These are phyloP conservation scores for Nymphaea thermarum DNA, from an alignment of 164 flowering plant species.

Conservation along the genomic window DNA sequence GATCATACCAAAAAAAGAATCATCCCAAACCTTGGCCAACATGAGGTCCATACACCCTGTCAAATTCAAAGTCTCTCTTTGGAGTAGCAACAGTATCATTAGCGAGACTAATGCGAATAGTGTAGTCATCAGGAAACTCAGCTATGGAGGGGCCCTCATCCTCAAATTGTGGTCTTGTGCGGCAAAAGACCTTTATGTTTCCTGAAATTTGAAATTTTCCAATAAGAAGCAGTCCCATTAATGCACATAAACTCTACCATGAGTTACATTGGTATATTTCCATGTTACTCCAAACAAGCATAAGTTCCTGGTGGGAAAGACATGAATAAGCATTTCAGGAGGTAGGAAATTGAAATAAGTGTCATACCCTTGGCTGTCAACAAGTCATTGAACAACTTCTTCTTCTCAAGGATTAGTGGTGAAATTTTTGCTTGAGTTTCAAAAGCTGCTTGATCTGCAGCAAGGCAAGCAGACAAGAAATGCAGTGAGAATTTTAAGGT, in stretches of 20 bases:
- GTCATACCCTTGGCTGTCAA: conserved; percentile 85
- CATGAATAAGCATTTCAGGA: neutral
- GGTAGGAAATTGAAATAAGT: neutral
- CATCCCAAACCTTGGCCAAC: conserved; percentile 78
- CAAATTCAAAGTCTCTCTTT: conserved; percentile 93
- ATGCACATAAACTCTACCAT: too few relatives aligned
- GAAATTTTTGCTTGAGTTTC: conserved; percentile 84
- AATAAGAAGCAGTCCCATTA: too few relatives aligned
- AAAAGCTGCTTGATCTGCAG: conserved; percentile 74
- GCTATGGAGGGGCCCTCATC: conserved; percentile 79
- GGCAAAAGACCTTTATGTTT: conserved; percentile 76
- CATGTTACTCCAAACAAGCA: too few relatives aligned
- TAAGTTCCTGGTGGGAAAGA: neutral
- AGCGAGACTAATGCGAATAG: conserved; percentile 63
- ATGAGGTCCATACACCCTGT: conserved; percentile 98
- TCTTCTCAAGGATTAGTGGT: conserved; percentile 80
- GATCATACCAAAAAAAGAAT: neutral
- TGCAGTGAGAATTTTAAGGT: neutral
- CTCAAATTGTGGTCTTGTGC: conserved; percentile 87
- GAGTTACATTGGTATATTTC: too few relatives aligned
- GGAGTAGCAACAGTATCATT: conserved; percentile 58
- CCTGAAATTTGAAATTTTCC: conserved; percentile 32
- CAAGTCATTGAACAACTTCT: conserved; percentile 81
- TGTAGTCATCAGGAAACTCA: conserved; percentile 91
- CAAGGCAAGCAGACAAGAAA: neutral